Conservation (phyloP, 495 filamentous ascomycete species). For the Neurospora cerealis region DNA sequence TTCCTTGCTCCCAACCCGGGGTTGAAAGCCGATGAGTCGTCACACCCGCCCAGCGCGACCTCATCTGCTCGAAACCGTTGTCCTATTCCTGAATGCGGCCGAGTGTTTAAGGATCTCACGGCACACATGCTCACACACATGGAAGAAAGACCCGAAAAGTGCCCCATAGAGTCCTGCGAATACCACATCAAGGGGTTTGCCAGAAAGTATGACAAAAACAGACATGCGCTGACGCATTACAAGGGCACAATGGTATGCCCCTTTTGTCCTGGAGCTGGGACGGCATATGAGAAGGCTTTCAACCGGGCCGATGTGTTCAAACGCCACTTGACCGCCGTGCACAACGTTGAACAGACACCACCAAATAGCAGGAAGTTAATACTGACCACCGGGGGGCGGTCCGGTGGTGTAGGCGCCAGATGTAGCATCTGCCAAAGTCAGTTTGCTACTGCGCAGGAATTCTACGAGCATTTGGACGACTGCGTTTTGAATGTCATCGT, state of each 20-base stretch:
- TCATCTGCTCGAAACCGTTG: slow-evolving; percentile 48
- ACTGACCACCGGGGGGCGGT: slow-evolving; percentile 13
- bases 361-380: slow-evolving; percentile 78
- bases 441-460: slow-evolving; percentile 89
- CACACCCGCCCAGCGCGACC: slow-evolving; percentile 27
- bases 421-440: slow-evolving; percentile 92
- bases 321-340: slow-evolving; percentile 86
- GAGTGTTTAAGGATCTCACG: slow-evolving; percentile 88
- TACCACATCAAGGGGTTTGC: slow-evolving; percentile 96
- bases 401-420: slow-evolving; percentile 63
- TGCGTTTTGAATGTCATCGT: slow-evolving; percentile 95
- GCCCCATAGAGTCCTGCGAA: slow-evolving; percentile 86
- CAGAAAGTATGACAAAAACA: slow-evolving; percentile 96
- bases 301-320: slow-evolving; percentile 99
- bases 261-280: slow-evolving; percentile 90
- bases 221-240: slow-evolving; percentile 97
- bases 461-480: slow-evolving; percentile 97
- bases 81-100: slow-evolving; percentile 74
- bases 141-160: slow-evolving; percentile 90
- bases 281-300: slow-evolving; percentile 92
- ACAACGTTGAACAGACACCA: slow-evolving; percentile 89
- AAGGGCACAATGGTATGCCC: slow-evolving; percentile 99
- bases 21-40: slow-evolving; percentile 50
- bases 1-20: slow-evolving; percentile 33
- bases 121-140: slow-evolving; percentile 97